Evolutionary conservation across 495 filamentous ascomycete species (phyloP), one percentile per base, ranked within the genome.

Genomic region (Tetracladium marchalianum): DNA sequence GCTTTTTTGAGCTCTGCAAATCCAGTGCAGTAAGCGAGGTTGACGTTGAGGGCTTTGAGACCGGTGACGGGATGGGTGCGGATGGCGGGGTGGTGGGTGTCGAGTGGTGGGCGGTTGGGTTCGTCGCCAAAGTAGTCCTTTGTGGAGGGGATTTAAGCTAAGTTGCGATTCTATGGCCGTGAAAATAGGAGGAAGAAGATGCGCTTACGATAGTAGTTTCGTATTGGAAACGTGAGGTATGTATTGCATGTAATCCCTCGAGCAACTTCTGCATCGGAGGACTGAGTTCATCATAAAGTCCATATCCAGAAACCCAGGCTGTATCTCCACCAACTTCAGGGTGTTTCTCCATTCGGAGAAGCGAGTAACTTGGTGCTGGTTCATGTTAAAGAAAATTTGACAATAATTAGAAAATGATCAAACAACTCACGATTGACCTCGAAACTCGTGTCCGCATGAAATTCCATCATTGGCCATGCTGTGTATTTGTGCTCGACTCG

Each of bases 261-360:
- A 71, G 57, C 41, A 74, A 68, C 36, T 58, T 67, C 42, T 70
- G 63, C 56, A 68, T 65, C 16, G 61, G 65, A 32, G 58, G 60
- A 41, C 66, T 71, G 2, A 77, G 52, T 4, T 67, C 58, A 51
- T 77, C 72, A 45, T 73, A 77, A 0, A 74, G 57, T 1, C 71
- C 71, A 49, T 75, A 75, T 31, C 63, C 61, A 3, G 68, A 72
- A 43, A 71, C 62, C 70, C 71, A 75, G 7, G 71, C 70, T 6
- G 72, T 75, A 37, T 75, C 72, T 10, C 71, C 73, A 16, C 72
- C 72, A n/a, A 74, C 69, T 15, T 54, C 54, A 5, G 73, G 71
- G 47, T 74, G 69, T 49, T 74, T 70, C 58, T 75, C 73, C 71
- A 74, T 77, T 38, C 73, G 59, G 17, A 77, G 59, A 24, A 77